Conservation (phyloP, 352 stramenopile genomes). For the Globisporangium carolinianum region DNA sequence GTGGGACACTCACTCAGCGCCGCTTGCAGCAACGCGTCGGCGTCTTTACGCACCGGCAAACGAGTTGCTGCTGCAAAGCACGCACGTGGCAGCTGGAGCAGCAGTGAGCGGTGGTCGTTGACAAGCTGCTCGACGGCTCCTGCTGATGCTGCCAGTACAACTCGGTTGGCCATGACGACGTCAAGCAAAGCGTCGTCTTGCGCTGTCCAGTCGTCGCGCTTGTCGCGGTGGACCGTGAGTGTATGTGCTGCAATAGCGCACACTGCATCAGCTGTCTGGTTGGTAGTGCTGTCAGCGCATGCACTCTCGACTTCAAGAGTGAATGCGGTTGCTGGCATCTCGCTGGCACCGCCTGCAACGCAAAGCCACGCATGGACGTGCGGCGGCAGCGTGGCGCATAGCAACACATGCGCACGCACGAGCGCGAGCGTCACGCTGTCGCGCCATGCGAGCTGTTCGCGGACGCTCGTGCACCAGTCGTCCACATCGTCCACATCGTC, state of each 20-base stretch:
- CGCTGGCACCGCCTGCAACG: constrained; percentile 3
- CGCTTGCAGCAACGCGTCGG: constrained; percentile 1
- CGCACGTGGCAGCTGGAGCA: constrained; percentile 3
- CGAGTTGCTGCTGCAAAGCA: constrained; percentile 9
- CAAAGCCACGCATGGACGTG: constrained; percentile 13
- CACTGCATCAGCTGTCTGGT: neutral
- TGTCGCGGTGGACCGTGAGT: neutral
- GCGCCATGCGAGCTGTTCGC: constrained; percentile 4
- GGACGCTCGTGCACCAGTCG: constrained; percentile 11
- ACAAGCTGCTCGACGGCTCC: constrained; percentile 5
- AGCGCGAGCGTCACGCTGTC: constrained; percentile 7
- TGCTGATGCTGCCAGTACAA: constrained; percentile 6
- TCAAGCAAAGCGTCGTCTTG: neutral
- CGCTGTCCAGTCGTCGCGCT: too few relatives aligned
- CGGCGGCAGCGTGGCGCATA: constrained; percentile 10
- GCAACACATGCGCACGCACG: constrained; percentile 11
- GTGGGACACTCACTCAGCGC: constrained; percentile 5
- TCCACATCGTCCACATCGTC: too few relatives aligned
- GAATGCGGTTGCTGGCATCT: constrained; percentile 3
- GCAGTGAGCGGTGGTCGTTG: neutral
- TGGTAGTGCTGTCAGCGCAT: too few relatives aligned
- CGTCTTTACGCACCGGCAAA: neutral
- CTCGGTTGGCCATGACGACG: constrained; percentile 9
- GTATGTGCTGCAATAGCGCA: constrained; percentile 2
- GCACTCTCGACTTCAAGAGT: constrained; percentile 1